Evolutionary conservation across 495 filamentous ascomycete species (phyloP), one percentile per base, ranked within the genome.

Genomic region (Neurospora tetraspora): DNA sequence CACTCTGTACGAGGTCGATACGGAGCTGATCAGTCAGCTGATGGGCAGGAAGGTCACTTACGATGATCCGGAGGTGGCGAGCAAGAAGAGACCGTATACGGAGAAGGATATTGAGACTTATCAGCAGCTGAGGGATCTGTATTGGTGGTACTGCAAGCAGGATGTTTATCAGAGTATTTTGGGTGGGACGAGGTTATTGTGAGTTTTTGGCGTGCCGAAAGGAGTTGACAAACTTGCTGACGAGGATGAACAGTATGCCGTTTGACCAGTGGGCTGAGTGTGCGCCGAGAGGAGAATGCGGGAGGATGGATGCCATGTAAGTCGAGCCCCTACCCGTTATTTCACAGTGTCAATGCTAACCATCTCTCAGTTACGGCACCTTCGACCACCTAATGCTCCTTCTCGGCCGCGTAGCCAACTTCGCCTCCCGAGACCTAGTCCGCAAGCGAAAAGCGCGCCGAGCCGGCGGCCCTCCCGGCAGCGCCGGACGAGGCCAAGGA

Each of bases 71-170:
- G 72, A 72, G 9, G 78, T 69, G 68, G 31, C 45, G 59, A n/a
- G 68, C 47, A 23, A 53, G 53, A 34, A 40, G 31, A 36, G 27
- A 12, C 75, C 74, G n/a, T 89, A 91, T 53, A 88, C 89, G 4
- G 85, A 88, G 23, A 91, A 89, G 71, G 93, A 96, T 69, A 86
- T 94, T 69, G 92, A 94, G 73, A 88, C 83, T 34, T 96, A 92
- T 77, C 89, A 93, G 78, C 88, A 92, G 43, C 87, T 96, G 70
- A 88, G 91, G 71, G 96, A 99, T 81, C 84, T 99, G 38, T 97
- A 92, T 82, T 99, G 96, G 96, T 98, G 93, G 94, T 99, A 91
- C 81, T 90, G 86, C 71, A 96, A 97, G 82, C 94, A 97, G 81
- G 96, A 99, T 81, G 88, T 91, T 7, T 93, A 94, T 76, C 95